These are phyloP conservation scores for Blepharisma japonicum DNA, from an alignment of 73 alveolate genomes.

Conservation along the genomic window DNA sequence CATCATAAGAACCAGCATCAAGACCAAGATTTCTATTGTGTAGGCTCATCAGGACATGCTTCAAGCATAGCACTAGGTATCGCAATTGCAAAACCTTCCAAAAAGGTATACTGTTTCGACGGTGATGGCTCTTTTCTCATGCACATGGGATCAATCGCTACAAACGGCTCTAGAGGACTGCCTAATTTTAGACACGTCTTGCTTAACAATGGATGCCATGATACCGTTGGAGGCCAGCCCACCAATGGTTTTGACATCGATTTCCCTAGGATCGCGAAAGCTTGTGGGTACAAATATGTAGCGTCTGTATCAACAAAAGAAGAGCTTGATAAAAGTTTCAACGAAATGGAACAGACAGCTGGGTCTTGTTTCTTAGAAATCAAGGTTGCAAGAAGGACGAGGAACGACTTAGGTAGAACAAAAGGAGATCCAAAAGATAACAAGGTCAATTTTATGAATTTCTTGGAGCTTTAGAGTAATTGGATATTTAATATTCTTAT, in stretches of 20 bases:
- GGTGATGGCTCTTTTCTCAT: slow-evolving; percentile 92
- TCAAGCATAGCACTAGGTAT: slow-evolving; percentile 88
- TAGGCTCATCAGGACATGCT: slow-evolving; percentile 94
- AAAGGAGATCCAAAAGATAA: slow-evolving; percentile 22
- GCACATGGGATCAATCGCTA: slow-evolving; percentile 92
- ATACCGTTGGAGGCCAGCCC: slow-evolving; percentile 92
- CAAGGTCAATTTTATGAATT: slow-evolving; percentile 11
- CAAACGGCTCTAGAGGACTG: slow-evolving; percentile 63
- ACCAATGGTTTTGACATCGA: slow-evolving; percentile 58
- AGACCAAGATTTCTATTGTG: slow-evolving; percentile 63
- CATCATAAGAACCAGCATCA: slow-evolving; percentile 41
- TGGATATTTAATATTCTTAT: no score
- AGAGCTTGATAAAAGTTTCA: slow-evolving; percentile 35
- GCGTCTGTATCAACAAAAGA: slow-evolving; percentile 52
- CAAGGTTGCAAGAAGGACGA: background rate
- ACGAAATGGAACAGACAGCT: background rate
- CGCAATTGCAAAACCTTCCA: slow-evolving; percentile 55
- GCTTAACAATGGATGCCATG: slow-evolving; percentile 85
- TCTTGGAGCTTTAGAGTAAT: background rate
- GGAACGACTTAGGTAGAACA: background rate
- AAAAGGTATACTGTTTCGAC: slow-evolving; percentile 77
- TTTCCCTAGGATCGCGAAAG: slow-evolving; percentile 64
- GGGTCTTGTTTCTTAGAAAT: slow-evolving; percentile 16
- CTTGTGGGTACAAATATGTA: slow-evolving; percentile 69
- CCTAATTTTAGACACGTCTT: slow-evolving; percentile 63